A percentile compares a stretch with the other conserved stretches of the same genome.
These are phyloP conservation scores for Filobasidium uniguttulatum DNA, from an alignment of 1,284 basidiomycete genomes.

Conservation along the genomic window DNA sequence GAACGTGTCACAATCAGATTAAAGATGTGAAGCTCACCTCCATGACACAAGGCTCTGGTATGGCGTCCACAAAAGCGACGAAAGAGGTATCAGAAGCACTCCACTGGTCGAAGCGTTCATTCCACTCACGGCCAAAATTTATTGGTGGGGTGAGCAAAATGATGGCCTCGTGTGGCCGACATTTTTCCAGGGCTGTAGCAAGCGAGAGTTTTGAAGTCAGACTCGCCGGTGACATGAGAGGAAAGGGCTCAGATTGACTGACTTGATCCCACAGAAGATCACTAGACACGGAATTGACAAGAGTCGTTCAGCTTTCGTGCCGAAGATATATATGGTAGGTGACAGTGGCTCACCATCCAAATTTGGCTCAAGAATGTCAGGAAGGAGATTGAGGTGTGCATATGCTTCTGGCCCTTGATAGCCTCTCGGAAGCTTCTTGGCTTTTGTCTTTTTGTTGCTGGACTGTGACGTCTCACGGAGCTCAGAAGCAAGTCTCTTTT, in stretches of 20 bases:
- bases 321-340: not conserved
- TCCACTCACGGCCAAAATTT: constrained; percentile 29
- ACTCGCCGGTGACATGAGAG: constrained; percentile 2
- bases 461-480: no score
- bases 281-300: constrained; percentile 27
- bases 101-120: not conserved
- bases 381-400: not conserved
- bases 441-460: not conserved
- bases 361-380: not conserved
- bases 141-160: constrained; percentile 58
- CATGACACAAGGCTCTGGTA: constrained; percentile 41
- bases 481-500: no score
- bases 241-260: constrained; percentile 15
- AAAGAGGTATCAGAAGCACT: not conserved
- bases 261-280: constrained; percentile 56
- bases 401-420: not conserved
- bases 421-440: not conserved
- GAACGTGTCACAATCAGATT: not conserved
- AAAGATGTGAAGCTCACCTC: no score
- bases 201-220: constrained; percentile 1
- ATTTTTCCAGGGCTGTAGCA: constrained; percentile 44
- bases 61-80: not conserved
- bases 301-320: not conserved
- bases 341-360: not conserved
- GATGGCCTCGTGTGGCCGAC: constrained; percentile 51